Percentiles rank a stretch among this genome's conserved stretches.
Evolutionary conservation across 495 filamentous ascomycete genomes (phyloP).

Genomic region (Talaromyces trachyspermus): DNA sequence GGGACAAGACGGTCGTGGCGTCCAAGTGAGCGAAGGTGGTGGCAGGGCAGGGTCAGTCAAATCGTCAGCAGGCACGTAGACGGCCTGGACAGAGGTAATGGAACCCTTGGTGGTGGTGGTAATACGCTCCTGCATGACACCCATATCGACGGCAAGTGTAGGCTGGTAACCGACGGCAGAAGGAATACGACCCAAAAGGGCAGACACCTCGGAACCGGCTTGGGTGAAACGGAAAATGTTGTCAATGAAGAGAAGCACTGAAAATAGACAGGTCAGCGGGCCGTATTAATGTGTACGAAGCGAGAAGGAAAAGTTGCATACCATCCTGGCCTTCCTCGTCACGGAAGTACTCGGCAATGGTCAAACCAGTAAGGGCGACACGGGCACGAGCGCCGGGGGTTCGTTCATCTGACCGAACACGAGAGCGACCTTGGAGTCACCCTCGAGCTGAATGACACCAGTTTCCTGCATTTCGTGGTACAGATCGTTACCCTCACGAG

Average conservation of each 20-base stretch:
- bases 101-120: conserved; percentile 99
- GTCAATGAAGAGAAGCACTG: conserved; percentile 98
- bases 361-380: conserved; percentile 92
- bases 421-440: conserved; percentile 98
- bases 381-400: conserved; percentile 98
- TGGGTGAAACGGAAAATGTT: conserved; percentile 99
- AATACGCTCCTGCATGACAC: conserved; percentile 99
- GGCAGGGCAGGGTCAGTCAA: conserved; percentile 98
- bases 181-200: conserved; percentile 97
- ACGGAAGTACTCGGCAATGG: conserved; percentile 80
- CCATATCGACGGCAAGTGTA: conserved; percentile 99
- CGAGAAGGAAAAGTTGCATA: too few species aligned
- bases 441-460: conserved; percentile 96
- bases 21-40: conserved; percentile 99
- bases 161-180: conserved; percentile 99
- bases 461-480: conserved; percentile 99
- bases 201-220: conserved; percentile 99
- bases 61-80: conserved; percentile 99
- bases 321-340: conserved; percentile 96
- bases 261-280: conserved; percentile 16
- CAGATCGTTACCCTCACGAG: conserved; percentile 99
- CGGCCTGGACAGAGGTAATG: conserved; percentile 99
- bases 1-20: conserved; percentile 99
- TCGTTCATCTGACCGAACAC: conserved; percentile 99
- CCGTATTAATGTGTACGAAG: not conserved